Percentiles rank a stretch among this genome's conserved stretches.
Evolutionary conservation across 352 stramenopile genomes (phyloP).

Genomic region (Pythium guiyangense): DNA sequence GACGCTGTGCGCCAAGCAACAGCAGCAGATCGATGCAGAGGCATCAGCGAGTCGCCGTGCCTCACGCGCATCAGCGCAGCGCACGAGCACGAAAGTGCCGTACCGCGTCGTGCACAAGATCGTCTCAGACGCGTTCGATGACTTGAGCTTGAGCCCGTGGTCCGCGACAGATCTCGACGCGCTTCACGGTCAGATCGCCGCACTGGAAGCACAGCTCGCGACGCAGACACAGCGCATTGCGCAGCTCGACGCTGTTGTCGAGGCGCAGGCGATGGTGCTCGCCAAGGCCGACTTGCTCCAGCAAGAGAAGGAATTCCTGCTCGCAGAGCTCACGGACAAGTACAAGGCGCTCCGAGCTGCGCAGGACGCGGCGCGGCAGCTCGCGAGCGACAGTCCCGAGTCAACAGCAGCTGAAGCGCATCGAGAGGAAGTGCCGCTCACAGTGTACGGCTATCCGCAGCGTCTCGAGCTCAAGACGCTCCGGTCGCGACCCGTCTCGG

Average conservation of each 20-base stretch:
- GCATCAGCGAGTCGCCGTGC: background rate
- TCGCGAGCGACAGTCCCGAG: constrained; percentile 7
- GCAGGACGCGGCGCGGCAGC: constrained; percentile 10
- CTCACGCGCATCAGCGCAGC: background rate
- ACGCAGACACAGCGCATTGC: constrained; percentile 17
- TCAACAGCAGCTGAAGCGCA: background rate
- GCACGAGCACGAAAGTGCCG: constrained; percentile 14
- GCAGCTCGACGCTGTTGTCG: constrained; percentile 6
- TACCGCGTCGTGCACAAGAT: constrained; percentile 26
- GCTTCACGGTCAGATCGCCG: constrained; percentile 22
- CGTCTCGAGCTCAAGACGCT: constrained; percentile 30
- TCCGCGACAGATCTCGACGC: constrained; percentile 39
- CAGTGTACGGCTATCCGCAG: constrained; percentile 48
- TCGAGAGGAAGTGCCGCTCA: constrained; percentile 24
- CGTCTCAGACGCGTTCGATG: constrained; percentile 34
- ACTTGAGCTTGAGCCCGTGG: constrained; percentile 48
- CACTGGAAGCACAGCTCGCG: constrained; percentile 14
- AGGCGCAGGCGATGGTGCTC: constrained; percentile 31
- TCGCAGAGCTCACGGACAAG: constrained; percentile 42
- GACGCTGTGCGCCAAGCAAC: constrained; percentile 25
- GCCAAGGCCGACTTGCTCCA: constrained; percentile 34
- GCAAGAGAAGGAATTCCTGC: constrained; percentile 53
- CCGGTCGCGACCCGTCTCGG: constrained; percentile 22
- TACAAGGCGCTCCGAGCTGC: constrained; percentile 30
- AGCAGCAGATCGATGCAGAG: constrained; percentile 6